These are phyloP conservation scores for Zymoseptoria pseudotritici DNA, from an alignment of 2,329 filamentous ascomycete species.

Conservation along the genomic window DNA sequence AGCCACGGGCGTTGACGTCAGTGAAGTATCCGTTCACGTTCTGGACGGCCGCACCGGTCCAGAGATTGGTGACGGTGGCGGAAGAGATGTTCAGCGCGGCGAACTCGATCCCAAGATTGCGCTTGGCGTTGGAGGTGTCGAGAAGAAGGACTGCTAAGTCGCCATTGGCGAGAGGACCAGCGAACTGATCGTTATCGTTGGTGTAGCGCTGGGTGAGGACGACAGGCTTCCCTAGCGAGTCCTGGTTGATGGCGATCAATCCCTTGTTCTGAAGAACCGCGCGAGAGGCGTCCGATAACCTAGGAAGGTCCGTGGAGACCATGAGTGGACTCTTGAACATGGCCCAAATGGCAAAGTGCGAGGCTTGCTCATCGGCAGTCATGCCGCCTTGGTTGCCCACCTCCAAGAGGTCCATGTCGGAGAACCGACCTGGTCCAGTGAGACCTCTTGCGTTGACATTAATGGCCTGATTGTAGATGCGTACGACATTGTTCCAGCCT, in stretches of 20 bases:
- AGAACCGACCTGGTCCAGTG: slow-evolving; percentile 22
- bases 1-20: slow-evolving; percentile 22
- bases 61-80: slow-evolving; percentile 33
- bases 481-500: slow-evolving; percentile 25
- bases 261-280: slow-evolving; percentile 42
- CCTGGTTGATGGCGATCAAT: slow-evolving; percentile 53
- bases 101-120: slow-evolving; percentile 29
- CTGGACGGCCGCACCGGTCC: slow-evolving; percentile 20
- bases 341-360: slow-evolving; percentile 26
- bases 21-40: slow-evolving; percentile 17
- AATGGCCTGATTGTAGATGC: slow-evolving; percentile 26
- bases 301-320: slow-evolving; percentile 16
- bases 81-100: slow-evolving; percentile 26
- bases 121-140: slow-evolving; percentile 32
- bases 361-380: slow-evolving; percentile 22
- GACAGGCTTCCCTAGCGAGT: slow-evolving; percentile 46
- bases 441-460: slow-evolving; percentile 22
- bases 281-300: slow-evolving; percentile 15
- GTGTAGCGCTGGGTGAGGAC: slow-evolving; percentile 39
- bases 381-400: slow-evolving; percentile 28
- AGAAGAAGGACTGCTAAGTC: slow-evolving; percentile 31
- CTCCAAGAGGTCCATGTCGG: slow-evolving; percentile 25
- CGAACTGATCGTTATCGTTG: slow-evolving; percentile 34
- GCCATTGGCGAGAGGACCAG: slow-evolving; percentile 31
- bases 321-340: slow-evolving; percentile 25